Evolutionary conservation across 1,284 basidiomycete genomes (phyloP), one percentile per base, ranked within the genome.

Genomic region (Sporisorium scitamineum): DNA sequence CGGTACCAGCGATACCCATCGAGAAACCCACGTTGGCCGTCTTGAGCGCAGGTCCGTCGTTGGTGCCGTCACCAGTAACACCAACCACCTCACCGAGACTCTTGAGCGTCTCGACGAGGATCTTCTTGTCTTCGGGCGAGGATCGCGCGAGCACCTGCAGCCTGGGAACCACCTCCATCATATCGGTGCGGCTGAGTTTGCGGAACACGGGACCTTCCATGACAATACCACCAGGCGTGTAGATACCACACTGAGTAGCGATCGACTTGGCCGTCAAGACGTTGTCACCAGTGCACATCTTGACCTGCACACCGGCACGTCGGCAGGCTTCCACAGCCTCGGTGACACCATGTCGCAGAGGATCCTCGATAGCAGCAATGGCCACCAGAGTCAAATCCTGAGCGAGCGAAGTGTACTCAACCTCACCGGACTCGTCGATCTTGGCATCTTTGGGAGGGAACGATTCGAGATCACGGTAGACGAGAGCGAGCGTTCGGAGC

Each of bases 251-350:
- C 84, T 98, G 96, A 8, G 90, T 89, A 39, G 96, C 95, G 80
- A 99, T 99, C 8, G 95, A 97, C 26, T 93, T 90, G 45, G 93
- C 93, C 26, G 85, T 80, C 50, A 98, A 89, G 54, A 95, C 93
- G 80, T 98, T 99, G 87, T 99, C 96, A 84, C 95, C 96, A 0
- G 96, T 98, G 86, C 94, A 97, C 95, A 99, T 99, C 88, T 97
- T 98, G 87, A 99, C 91, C 31, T 90, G 89, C n/a, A 99, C 95
- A 78, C 95, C 95, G 42, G 97, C 96, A 61, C 88, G 89, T 79
- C 90, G 90, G 85, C 95, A 97, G 73, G 93, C 91, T 54, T 89
- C 88, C 27, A 99, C 96, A 27, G 95, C 94, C 14, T 95, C 90
- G 9, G 90, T 90, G 20, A 99, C 95, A 84, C 95, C 94, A 1